These are phyloP conservation scores for Pseudozyma flocculosa DNA, from an alignment of 1,284 basidiomycete genomes.

Conservation along the genomic window DNA sequence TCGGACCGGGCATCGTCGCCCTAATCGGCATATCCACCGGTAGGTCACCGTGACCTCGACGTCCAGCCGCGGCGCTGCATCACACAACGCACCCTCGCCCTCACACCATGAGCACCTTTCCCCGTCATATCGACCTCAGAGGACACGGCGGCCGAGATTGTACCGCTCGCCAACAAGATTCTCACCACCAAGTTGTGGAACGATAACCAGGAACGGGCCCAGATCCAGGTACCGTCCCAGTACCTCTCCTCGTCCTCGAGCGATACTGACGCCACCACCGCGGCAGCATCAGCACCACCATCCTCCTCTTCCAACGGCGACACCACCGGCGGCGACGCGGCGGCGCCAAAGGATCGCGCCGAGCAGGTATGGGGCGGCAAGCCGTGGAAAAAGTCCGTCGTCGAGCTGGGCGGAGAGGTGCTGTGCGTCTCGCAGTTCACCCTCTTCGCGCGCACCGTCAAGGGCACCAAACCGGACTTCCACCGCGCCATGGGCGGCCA, in stretches of 20 bases:
- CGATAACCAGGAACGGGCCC: conserved; percentile 27
- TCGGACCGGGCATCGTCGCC: conserved; percentile 52
- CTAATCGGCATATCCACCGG: conserved; percentile 46
- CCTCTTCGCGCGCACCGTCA: conserved; percentile 46
- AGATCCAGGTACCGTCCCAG: conserved; percentile 26
- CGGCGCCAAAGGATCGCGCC: conserved; percentile 11
- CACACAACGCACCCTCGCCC: background rate
- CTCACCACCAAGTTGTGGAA: conserved; percentile 52
- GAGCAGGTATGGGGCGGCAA: conserved; percentile 46
- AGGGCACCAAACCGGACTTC: conserved; percentile 56
- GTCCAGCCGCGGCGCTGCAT: background rate
- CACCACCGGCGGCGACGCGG: background rate
- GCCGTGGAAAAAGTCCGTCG: conserved; percentile 47
- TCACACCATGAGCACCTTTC: background rate
- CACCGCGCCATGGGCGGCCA: conserved; percentile 47
- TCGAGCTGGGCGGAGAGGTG: conserved; percentile 49
- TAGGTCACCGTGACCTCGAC: conserved; percentile 1
- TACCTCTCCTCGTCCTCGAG: conserved; percentile 20
- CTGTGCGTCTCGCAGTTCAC: conserved; percentile 57
- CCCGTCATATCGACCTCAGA: too few species aligned
- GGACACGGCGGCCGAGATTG: conserved; percentile 45
- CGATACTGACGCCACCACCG: background rate
- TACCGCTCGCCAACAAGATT: conserved; percentile 40
- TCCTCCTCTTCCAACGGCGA: too few species aligned
- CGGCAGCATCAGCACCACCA: too few species aligned